phyloP scores from a whole-genome alignment of 1,139 yeast species.

The Wickerhamomyces sp. region DNA sequence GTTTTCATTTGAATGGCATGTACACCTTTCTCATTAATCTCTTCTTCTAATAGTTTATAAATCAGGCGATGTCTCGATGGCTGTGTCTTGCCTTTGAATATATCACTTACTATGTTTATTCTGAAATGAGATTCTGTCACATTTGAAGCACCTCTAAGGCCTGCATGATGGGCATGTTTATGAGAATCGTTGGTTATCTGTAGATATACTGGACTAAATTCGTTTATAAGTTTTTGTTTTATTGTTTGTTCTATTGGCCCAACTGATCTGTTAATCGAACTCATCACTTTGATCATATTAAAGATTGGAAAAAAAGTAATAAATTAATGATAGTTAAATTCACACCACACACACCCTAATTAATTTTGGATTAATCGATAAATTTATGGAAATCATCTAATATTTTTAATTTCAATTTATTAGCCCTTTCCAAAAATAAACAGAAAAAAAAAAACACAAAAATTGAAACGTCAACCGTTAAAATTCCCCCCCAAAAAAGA shows the following conservation, averaged over 20 bases:
- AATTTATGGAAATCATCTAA: no score
- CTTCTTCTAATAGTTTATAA: constrained; percentile 66
- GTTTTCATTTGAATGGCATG: constrained; percentile 90
- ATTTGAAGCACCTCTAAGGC: constrained; percentile 70
- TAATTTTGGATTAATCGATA: no score
- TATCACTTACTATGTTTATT: constrained; percentile 64
- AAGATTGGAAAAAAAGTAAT: constrained; percentile 1
- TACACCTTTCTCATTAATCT: constrained; percentile 64
- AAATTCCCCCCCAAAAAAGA: no score
- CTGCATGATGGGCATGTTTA: constrained; percentile 86
- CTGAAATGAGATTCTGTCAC: constrained; percentile 82
- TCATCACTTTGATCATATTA: constrained; percentile 15
- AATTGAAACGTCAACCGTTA: not conserved
- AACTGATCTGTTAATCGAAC: constrained; percentile 21
- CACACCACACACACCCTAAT: no score
- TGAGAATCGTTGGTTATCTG: constrained; percentile 70
- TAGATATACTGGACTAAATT: constrained; percentile 38
- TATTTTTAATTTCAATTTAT: not conserved
- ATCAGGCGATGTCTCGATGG: constrained; percentile 80
- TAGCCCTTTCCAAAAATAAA: not conserved
- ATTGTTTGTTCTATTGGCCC: constrained; percentile 44
- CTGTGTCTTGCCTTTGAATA: constrained; percentile 60
- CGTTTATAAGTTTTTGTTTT: constrained; percentile 32
- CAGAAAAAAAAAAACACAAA: not conserved
- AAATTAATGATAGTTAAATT: no score